phyloP scores from a whole-genome alignment of 2,329 filamentous ascomycete genomes.

The Cyphellophora europaea region DNA sequence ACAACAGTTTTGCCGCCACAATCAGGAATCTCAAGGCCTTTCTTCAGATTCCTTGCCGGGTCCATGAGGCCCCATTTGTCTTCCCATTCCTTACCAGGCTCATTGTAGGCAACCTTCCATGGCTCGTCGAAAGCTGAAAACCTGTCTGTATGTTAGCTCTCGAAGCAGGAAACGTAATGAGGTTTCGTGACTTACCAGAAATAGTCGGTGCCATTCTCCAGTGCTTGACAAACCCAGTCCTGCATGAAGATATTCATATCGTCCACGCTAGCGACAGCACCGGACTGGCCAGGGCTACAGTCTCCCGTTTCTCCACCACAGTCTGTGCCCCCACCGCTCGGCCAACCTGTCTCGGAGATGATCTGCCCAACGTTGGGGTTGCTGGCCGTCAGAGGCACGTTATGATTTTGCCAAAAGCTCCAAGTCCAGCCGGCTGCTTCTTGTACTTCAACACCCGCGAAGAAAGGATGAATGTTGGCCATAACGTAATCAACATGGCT shows the following conservation, averaged over 20 bases:
- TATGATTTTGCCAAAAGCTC: slow-evolving; percentile 66
- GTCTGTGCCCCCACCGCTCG: slow-evolving; percentile 67
- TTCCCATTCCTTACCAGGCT: slow-evolving; percentile 67
- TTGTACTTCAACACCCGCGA: slow-evolving; percentile 63
- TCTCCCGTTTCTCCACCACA: slow-evolving; percentile 50
- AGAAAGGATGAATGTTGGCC: slow-evolving; percentile 96
- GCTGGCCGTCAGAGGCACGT: slow-evolving; percentile 54
- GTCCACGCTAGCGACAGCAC: slow-evolving; percentile 66
- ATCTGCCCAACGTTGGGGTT: slow-evolving; percentile 56
- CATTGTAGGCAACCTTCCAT: slow-evolving; percentile 76
- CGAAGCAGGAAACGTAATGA: background rate
- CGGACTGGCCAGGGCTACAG: slow-evolving; percentile 49
- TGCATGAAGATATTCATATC: slow-evolving; percentile 82
- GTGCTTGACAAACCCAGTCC: slow-evolving; percentile 71
- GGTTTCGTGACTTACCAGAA: slow-evolving; percentile 85
- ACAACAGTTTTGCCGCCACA: slow-evolving; percentile 64
- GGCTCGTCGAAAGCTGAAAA: slow-evolving; percentile 96
- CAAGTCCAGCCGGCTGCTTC: slow-evolving; percentile 72
- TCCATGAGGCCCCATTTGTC: slow-evolving; percentile 94
- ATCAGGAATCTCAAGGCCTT: slow-evolving; percentile 75
- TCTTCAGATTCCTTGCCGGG: slow-evolving; percentile 71
- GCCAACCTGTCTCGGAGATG: slow-evolving; percentile 90
- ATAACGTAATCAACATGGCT: slow-evolving; percentile 74
- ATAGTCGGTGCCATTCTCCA: slow-evolving; percentile 78
- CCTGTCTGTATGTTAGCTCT: slow-evolving; percentile 32